These are phyloP conservation scores for Diatrype stigma DNA, from an alignment of 2,329 filamentous ascomycete species.

Conservation along the genomic window DNA sequence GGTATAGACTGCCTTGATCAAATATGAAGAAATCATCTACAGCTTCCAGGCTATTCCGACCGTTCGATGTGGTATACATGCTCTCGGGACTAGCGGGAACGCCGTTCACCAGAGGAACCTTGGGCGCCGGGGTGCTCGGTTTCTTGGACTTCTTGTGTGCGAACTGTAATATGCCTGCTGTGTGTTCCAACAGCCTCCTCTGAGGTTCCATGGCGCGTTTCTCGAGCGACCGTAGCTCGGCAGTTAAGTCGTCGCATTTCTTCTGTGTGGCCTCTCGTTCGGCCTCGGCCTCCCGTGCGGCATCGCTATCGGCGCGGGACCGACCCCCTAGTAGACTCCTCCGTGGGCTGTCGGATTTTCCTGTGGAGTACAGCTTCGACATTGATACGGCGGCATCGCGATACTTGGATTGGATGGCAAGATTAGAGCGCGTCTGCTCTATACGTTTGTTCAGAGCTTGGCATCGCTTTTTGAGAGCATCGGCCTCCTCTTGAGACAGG, in stretches of 20 bases:
- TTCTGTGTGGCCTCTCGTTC: slow-evolving; percentile 71
- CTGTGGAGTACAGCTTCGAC: slow-evolving; percentile 71
- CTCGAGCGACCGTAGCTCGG: slow-evolving; percentile 76
- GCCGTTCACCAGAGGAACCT: slow-evolving; percentile 43
- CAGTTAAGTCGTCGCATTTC: slow-evolving; percentile 80
- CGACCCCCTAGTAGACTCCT: slow-evolving; percentile 47
- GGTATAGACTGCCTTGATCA: slow-evolving; percentile 72
- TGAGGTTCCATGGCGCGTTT: slow-evolving; percentile 72
- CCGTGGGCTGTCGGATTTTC: slow-evolving; percentile 41
- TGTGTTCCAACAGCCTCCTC: slow-evolving; percentile 77
- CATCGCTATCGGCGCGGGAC: slow-evolving; percentile 42
- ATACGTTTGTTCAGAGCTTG: slow-evolving; percentile 70
- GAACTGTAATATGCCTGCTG: slow-evolving; percentile 84
- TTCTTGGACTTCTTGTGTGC: slow-evolving; percentile 76
- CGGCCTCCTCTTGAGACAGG: slow-evolving; percentile 85
- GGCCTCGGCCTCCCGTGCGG: slow-evolving; percentile 61
- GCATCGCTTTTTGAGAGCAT: slow-evolving; percentile 84
- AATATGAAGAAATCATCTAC: slow-evolving; percentile 60
- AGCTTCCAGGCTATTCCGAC: slow-evolving; percentile 54
- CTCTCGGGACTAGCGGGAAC: slow-evolving; percentile 75
- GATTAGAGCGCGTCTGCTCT: slow-evolving; percentile 74
- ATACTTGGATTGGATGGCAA: slow-evolving; percentile 88
- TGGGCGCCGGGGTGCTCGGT: slow-evolving; percentile 38
- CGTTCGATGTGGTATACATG: slow-evolving; percentile 64
- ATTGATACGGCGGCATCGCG: slow-evolving; percentile 89